Evolutionary conservation across 306 rosid genomes (phyloP), one percentile per base, ranked within the genome.

Genomic region (Hippophae gyantsensis): DNA sequence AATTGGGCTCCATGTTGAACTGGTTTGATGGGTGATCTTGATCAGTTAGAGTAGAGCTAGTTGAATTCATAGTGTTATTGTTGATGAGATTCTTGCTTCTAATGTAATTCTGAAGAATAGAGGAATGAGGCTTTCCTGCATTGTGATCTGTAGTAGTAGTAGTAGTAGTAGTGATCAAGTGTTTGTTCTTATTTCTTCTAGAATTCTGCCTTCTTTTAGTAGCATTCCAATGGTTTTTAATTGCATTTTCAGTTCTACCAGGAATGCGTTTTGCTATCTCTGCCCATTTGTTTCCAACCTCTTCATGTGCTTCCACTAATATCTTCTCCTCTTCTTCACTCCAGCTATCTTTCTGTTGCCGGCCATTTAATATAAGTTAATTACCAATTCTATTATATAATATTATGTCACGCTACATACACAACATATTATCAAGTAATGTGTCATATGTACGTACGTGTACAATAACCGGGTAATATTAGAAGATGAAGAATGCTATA

Each of bases 171-270:
- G 86, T 45, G 23, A 18, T 18, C 23, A 18, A 18, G 47, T 64
- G 83, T 56, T 78, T 86, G 75, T 74, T 80, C 72, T 49, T 46
- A 46, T 85, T 90, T 68, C 92, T 85, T 70, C 66, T 78, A 42
- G 93, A 87, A 51, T 83, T 87, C 64, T 85, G 98, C 67, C 92
- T 85, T 52, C 96, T 81, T 26, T 83, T 90, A 0, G 95, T 90
- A 25, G 98, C 96, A 58, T 90, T 90, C 98, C 98, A 90, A 58
- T 90, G 98, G 69, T 87, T 90, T 65, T 90, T 90, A 7, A 90
- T 90, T 0, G 98, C 74, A 26, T 90, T 90, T 57, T 90, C 98
- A 0, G 96, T 90, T 70, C 96, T 80, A 54, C 96, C 98, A 0
- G 87, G 79, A 61, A 90, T 85, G 43, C 47, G 50, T 56, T 87